Evolutionary conservation across 1,139 yeast genomes (phyloP).

Genomic region (Blastobotrys serpentis): DNA sequence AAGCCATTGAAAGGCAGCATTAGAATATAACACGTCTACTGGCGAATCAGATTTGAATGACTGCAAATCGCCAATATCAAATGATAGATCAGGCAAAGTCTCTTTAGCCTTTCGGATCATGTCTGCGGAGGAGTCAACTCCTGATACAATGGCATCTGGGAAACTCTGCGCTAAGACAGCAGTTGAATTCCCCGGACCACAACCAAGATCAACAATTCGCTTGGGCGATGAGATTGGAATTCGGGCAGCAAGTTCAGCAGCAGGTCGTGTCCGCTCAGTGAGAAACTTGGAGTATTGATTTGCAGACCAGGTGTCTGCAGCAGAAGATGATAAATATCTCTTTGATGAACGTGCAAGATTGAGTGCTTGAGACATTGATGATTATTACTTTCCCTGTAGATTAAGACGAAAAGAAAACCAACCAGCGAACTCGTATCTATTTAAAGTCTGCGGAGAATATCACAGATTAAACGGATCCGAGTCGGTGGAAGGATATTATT

Average conservation of each 20-base stretch:
- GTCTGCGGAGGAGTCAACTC: conserved; percentile 3
- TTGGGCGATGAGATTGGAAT: not conserved
- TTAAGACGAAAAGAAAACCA: too few species aligned
- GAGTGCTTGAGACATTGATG: not conserved
- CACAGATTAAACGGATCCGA: too few species aligned
- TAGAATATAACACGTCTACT: conserved; percentile 1
- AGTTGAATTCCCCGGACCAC: conserved; percentile 5
- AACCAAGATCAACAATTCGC: conserved; percentile 1
- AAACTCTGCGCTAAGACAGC: not conserved
- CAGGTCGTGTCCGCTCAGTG: conserved; percentile 1
- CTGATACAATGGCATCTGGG: not conserved
- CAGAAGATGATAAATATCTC: not conserved
- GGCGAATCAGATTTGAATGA: not conserved
- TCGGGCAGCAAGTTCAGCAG: not conserved
- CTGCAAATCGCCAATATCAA: conserved; percentile 5
- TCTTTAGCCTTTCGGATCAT: conserved; percentile 6
- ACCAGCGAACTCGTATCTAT: too few species aligned
- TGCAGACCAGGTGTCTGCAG: conserved; percentile 3
- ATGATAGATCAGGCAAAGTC: not conserved
- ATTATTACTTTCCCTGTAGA: too few species aligned
- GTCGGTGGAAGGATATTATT: too few species aligned
- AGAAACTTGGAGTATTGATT: conserved; percentile 4
- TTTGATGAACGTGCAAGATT: not conserved
- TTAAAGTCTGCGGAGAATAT: too few species aligned
- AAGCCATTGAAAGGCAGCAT: conserved; percentile 8